These are phyloP conservation scores for Corinectria fuckeliana DNA, from an alignment of 2,329 filamentous ascomycete genomes.

Conservation along the genomic window DNA sequence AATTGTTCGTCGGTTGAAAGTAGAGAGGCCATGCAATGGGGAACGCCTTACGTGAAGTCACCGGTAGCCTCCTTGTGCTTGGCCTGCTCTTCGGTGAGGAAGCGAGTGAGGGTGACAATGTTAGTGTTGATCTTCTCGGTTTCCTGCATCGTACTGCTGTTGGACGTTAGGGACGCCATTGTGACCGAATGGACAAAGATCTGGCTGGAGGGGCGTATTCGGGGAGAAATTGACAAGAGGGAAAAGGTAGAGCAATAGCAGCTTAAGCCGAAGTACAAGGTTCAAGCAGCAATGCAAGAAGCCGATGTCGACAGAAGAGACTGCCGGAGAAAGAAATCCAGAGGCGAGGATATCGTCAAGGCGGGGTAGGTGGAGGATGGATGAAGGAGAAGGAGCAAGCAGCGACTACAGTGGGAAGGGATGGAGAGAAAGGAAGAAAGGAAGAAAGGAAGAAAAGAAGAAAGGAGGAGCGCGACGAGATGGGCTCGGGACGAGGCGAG, in stretches of 20 bases:
- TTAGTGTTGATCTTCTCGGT: slow-evolving; percentile 91
- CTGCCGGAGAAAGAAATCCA: background rate
- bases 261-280: slow-evolving; percentile 25
- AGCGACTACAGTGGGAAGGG: slow-evolving; percentile 16
- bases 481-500: slow-evolving; percentile 23
- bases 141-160: slow-evolving; percentile 55
- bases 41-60: slow-evolving; percentile 86
- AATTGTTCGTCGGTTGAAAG: slow-evolving; percentile 20
- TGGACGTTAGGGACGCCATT: slow-evolving; percentile 48
- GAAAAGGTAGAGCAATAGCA: slow-evolving; percentile 22
- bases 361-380: slow-evolving; percentile 10
- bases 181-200: slow-evolving; percentile 29
- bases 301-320: background rate
- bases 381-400: slow-evolving; percentile 26
- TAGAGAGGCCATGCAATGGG: background rate
- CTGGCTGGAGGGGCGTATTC: slow-evolving; percentile 19
- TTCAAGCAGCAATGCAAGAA: slow-evolving; percentile 19
- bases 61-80: slow-evolving; percentile 95
- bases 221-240: slow-evolving; percentile 19
- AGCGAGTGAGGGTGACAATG: slow-evolving; percentile 93
- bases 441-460: slow-evolving; percentile 14
- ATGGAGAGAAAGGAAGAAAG: slow-evolving; percentile 16
- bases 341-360: slow-evolving; percentile 17
- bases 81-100: slow-evolving; percentile 92
- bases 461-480: slow-evolving; percentile 18